Base-by-base conservation (phyloP, 192 early-diverging fungal genomes). In the Pilobolus umbonatus region DNA sequence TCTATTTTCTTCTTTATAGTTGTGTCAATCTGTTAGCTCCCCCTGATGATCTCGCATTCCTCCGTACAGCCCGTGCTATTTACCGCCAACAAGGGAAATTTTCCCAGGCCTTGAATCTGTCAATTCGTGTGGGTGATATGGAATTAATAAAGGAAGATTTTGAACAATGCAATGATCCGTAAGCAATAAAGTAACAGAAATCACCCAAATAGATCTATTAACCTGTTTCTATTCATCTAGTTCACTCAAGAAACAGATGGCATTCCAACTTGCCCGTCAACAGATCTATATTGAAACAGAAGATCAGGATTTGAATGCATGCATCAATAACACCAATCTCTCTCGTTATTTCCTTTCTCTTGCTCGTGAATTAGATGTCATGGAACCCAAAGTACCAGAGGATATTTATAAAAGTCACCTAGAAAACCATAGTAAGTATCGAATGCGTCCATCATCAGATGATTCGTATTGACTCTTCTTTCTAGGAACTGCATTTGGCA, bases 401-500 rank as follows among this genome's bases (percentile, higher is more conserved):
- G 97, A 99, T 65, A 96, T 99, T 62, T 99, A 99, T 82, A 99
- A 99, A 76, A 83, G 81, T 47, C 93, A 97, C 67, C 69, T 98
- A 61, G 95, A 99, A 72, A 93, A 95, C 73, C 85, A 80, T 34
- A 79, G 85, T 85, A 80, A 70, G 76, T n/a, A n/a, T n/a, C n/a
- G n/a, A n/a, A n/a, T n/a, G n/a, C n/a, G n/a, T 55, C 2, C n/a
- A 31, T 17, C 1, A 39, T 51, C 24, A 15, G 28, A 7, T 35
- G 21, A 11, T 11, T 59, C 29, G 47, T 47, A 36, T 65, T 62
- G 10, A 39, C 38, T 17, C 54, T 49, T 19, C n/a, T 10, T 25
- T 29, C 38, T 39, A 89, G 87, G 85, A n/a, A 64, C 80, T 31
- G 80, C 81, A 47, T 76, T 71, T 48, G 72, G 74, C n/a, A 72